Evolutionary conservation across 495 filamentous ascomycete species (phyloP), one percentile per base, ranked within the genome.

Genomic region (Penicillium pulvis): DNA sequence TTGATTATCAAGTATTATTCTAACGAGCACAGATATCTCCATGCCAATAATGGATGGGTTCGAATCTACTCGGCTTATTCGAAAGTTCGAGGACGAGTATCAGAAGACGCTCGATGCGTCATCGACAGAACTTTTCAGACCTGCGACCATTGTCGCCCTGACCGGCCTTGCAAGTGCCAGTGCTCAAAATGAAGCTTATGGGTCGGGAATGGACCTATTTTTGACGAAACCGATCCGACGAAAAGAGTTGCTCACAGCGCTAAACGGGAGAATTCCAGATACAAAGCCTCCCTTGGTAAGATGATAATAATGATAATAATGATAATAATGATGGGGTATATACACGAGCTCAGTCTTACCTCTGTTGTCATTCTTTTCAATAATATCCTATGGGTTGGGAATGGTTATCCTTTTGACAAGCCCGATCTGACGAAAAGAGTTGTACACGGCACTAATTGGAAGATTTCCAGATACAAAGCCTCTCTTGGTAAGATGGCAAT

Each of bases 11-110:
- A 17, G 6, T 8, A 30, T 14, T 33, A 23, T 36, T 33, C 51
- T 58, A 42, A 55, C 84, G 2, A 55, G 84, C 0, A 45, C 65
- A 77, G 90, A 94, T 71, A 87, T 91, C 14, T 90, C 92, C 69
- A 94, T 94, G 90, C 90, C 90, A 0, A 80, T 92, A 9, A 82
- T 93, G 28, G 87, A 93, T 66, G 90, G 90, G 10, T 92, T 92
- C 66, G 85, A 92, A 68, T 87, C 89, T 4, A 88, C 89, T 0
- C 84, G 85, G 44, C 74, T 87, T 47, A 85, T 94, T 50, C 82
- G 90, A 4, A 77, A 80, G 36, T 86, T 90, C 69, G 72, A 81
- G 1, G 81, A 85, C 28, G 81, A 86, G 17, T 35, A 60, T 28
- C 57, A 33, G 10, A 39, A 16, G 11, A 12, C 35, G 9, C 12